Conservation (phyloP, 1,139 yeast species). For the Magnusiomyces tetraspermus region DNA sequence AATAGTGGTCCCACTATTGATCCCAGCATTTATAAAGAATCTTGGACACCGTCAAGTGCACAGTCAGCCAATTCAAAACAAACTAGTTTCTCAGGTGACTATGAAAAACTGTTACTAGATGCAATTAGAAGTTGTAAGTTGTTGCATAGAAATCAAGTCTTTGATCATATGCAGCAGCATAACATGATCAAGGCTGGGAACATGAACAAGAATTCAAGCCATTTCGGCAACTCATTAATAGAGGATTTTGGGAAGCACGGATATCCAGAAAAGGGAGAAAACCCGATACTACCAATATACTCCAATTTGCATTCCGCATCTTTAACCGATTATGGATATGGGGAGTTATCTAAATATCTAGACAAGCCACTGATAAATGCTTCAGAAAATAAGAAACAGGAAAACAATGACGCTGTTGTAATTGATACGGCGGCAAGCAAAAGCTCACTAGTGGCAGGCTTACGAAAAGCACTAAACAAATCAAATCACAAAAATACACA, state of each 20-base stretch:
- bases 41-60: background rate
- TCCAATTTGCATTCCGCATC: background rate
- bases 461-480: conserved; percentile 1
- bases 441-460: conserved; percentile 3
- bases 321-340: background rate
- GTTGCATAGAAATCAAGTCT: background rate
- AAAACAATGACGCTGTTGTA: background rate
- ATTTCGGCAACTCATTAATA: too few relatives aligned
- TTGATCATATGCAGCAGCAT: background rate
- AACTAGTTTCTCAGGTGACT: background rate
- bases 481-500: background rate
- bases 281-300: background rate
- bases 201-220: too few relatives aligned
- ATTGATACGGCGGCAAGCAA: conserved; percentile 4
- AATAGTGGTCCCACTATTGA: too few relatives aligned
- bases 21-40: too few relatives aligned
- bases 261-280: too few relatives aligned
- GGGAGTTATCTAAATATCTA: background rate
- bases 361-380: background rate
- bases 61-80: background rate
- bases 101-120: conserved; percentile 7
- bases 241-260: too few relatives aligned
- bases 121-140: conserved; percentile 11
- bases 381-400: background rate
- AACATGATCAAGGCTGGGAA: background rate